Percentiles rank a stretch among this genome's conserved stretches.
These are phyloP conservation scores for Coemansia sp. DNA, from an alignment of 192 early-diverging fungal species.

Conservation along the genomic window DNA sequence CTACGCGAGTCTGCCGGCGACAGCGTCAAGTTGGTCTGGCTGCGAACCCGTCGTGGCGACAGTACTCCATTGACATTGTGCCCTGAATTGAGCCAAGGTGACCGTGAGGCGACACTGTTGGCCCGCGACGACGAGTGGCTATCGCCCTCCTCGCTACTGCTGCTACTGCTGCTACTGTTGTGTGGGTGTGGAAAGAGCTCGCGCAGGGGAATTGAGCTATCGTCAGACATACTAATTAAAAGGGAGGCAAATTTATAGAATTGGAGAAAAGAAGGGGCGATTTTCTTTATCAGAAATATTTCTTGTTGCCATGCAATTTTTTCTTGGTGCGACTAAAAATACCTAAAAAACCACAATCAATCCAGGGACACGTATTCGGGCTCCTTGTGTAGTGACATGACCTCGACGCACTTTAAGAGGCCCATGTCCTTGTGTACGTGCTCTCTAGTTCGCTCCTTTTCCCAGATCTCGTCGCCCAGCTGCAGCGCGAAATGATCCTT, in stretches of 20 bases:
- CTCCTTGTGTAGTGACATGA: conserved; percentile 8
- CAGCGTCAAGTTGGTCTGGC: not conserved
- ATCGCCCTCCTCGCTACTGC: not conserved
- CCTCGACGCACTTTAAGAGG: conserved; percentile 14
- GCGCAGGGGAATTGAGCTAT: conserved; percentile 16
- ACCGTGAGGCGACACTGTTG: not conserved
- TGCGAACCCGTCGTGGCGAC: conserved; percentile 9
- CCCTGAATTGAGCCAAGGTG: not conserved
- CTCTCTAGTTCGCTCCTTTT: conserved; percentile 8
- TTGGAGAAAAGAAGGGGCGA: not conserved
- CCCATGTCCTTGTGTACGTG: conserved; percentile 33
- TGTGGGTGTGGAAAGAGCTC: not conserved
- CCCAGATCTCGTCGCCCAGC: conserved; percentile 35
- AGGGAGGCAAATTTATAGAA: not conserved
- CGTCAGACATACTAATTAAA: conserved; percentile 2
- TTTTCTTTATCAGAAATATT: not conserved
- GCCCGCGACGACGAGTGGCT: not conserved
- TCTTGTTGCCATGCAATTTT: not conserved
- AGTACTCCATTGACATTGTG: not conserved
- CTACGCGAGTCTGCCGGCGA: not conserved
- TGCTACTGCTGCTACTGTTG: not conserved
- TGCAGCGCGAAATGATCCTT: conserved; percentile 29
- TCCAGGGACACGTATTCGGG: conserved; percentile 4
- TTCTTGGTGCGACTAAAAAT: not conserved
- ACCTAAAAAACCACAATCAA: not conserved